phyloP scores from a whole-genome alignment of 768 basidiomycete genomes.

The Rhizopogon vulgaris region DNA sequence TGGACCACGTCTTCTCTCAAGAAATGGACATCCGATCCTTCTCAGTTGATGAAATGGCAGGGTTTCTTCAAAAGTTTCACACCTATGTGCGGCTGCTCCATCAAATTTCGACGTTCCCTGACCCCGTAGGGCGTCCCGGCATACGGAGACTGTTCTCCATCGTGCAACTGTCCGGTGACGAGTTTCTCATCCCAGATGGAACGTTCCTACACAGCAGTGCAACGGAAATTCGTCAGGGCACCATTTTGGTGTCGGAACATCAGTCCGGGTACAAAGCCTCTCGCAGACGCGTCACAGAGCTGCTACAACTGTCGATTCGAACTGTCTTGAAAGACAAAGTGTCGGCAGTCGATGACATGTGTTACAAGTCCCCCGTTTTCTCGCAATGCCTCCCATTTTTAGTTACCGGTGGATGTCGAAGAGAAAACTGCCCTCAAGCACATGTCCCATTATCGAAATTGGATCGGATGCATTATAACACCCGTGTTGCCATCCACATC shows the following conservation, averaged over 20 bases:
- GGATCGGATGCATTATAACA: slow-evolving; percentile 31
- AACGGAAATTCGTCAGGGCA: not conserved
- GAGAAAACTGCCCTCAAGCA: slow-evolving; percentile 27
- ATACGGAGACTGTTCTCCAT: slow-evolving; percentile 33
- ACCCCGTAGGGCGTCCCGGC: slow-evolving; percentile 17
- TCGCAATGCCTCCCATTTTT: slow-evolving; percentile 34
- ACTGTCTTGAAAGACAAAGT: slow-evolving; percentile 24
- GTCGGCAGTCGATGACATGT: slow-evolving; percentile 26
- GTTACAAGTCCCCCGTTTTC: slow-evolving; percentile 25
- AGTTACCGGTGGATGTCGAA: slow-evolving; percentile 27
- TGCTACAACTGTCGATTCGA: slow-evolving; percentile 20
- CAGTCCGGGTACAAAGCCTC: slow-evolving; percentile 5
- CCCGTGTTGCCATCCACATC: slow-evolving; percentile 38
- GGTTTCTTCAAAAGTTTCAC: slow-evolving; percentile 28
- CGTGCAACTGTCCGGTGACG: slow-evolving; percentile 19
- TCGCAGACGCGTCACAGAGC: slow-evolving; percentile 13
- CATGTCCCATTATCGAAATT: slow-evolving; percentile 26
- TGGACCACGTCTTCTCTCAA: slow-evolving; percentile 34
- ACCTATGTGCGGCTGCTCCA: slow-evolving; percentile 29
- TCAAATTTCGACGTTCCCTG: slow-evolving; percentile 18
- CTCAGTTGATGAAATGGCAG: slow-evolving; percentile 19
- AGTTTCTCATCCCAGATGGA: not conserved
- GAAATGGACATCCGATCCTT: slow-evolving; percentile 20
- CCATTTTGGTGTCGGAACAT: not conserved
- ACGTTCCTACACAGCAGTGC: not conserved